A percentile compares a stretch with the other conserved stretches of the same genome.
Conservation (phyloP, 2,329 filamentous ascomycete genomes). For the Xylariaceae sp. region DNA sequence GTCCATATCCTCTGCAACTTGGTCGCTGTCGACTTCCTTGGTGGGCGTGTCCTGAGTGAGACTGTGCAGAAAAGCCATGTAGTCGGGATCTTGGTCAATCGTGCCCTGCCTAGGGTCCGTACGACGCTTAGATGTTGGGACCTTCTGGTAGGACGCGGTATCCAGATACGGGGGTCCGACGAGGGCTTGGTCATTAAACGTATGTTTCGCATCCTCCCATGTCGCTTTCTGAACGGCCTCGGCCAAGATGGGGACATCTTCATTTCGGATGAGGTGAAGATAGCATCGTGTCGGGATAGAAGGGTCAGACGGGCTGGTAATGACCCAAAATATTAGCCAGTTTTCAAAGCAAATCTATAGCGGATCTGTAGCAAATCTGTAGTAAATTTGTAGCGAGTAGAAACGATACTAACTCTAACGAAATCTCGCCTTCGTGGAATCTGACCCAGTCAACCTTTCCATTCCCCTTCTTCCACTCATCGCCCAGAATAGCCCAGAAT, state of each 20-base stretch:
- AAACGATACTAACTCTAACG: constrained; percentile 69
- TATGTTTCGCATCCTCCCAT: constrained; percentile 83
- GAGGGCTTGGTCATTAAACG: constrained; percentile 70
- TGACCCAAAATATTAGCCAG: constrained; percentile 2
- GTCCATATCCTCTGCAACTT: constrained; percentile 50
- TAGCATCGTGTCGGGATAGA: constrained; percentile 82
- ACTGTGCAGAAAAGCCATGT: constrained; percentile 87
- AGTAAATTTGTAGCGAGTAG: constrained; percentile 8
- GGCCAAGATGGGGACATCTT: constrained; percentile 68
- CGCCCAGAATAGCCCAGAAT: constrained; percentile 71
- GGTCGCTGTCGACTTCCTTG: constrained; percentile 52
- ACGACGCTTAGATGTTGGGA: constrained; percentile 73
- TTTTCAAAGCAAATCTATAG: not conserved
- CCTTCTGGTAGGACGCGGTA: constrained; percentile 80
- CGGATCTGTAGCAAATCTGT: not conserved
- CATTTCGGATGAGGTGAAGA: constrained; percentile 74
- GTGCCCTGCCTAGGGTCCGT: constrained; percentile 87
- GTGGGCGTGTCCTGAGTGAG: constrained; percentile 68
- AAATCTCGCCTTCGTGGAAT: constrained; percentile 70
- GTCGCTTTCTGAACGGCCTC: constrained; percentile 68
- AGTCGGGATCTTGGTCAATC: constrained; percentile 95
- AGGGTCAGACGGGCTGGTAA: constrained; percentile 74
- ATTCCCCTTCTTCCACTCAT: constrained; percentile 78
- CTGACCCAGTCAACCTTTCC: constrained; percentile 85
- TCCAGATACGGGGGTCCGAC: constrained; percentile 80